Evolutionary conservation across 352 stramenopile species (phyloP), one percentile per base, ranked within the genome.

Genomic region (Phytophthora fragariaefolia): DNA sequence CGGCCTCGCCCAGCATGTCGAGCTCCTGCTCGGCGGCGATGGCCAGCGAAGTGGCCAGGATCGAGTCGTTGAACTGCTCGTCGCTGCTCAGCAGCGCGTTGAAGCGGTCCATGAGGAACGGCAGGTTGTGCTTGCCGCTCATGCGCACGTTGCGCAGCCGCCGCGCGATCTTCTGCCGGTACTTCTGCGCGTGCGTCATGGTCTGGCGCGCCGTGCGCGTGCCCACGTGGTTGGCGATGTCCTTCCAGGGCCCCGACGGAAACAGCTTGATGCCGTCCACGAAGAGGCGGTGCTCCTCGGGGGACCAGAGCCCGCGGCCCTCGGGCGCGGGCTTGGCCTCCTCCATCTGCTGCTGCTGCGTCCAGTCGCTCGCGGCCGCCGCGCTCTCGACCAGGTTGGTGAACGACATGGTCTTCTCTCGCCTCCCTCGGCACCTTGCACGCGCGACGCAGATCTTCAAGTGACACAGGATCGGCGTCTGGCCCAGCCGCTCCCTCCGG

Each of bases 101-200:
- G 61, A 89, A 92, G 57, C 71, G 75, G 68, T 90, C 80, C 72
- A 91, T 76, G 43, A 77, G 81, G 73, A 86, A 89, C n/a, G 82
- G 82, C 32, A 90, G 57, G 42, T 75, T 87, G 52, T 87, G 77
- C 60, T 88, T 83, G 51, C 76, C 82, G 51, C 76, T 90, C 77
- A 88, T 82, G 42, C 83, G 79, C 58, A 86, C 81, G 38, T 91
- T 91, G 46, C 83, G 83, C 63, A 91, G 73, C 52, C 82, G 74
- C 48, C 85, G 77, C 52, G 78, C 80, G 69, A 94, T 89, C 73
- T 94, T 94, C 70, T 94, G 83, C 6, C 84, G 84, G 69, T 94
- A 94, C 68, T 95, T 95, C 38, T 95, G 83, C 62, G 86, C 86
- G 70, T 94, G 86, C 10, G 82, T 92, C 84, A 91, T 91, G 48